Conservation (phyloP, 1,284 basidiomycete species). For the Apiotrichum sp. region DNA sequence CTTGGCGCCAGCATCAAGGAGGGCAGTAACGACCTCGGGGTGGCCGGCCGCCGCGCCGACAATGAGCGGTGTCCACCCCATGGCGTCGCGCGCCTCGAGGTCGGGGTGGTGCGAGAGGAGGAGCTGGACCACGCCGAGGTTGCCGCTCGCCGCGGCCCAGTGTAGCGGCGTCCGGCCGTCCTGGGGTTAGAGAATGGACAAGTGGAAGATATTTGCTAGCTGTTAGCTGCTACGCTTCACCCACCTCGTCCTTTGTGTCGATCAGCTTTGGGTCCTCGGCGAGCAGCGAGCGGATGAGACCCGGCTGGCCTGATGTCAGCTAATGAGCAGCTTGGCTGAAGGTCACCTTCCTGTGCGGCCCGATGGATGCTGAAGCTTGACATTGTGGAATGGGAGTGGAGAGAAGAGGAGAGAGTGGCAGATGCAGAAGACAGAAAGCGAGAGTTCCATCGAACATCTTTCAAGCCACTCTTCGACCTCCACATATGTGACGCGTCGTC, state of each 20-base stretch:
- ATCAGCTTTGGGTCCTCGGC: constrained; percentile 62
- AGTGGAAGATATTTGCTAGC: too few species aligned
- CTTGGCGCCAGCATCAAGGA: constrained; percentile 78
- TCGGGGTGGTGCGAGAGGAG: constrained; percentile 65
- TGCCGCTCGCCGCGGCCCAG: constrained; percentile 72
- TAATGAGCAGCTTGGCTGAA: too few species aligned
- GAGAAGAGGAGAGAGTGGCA: too few species aligned
- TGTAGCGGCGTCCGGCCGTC: constrained; percentile 84
- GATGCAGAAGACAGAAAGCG: too few species aligned
- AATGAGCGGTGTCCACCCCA: constrained; percentile 81
- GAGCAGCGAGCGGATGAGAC: constrained; percentile 64
- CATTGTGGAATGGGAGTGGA: too few species aligned
- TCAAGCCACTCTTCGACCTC: too few species aligned
- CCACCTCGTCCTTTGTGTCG: constrained; percentile 63
- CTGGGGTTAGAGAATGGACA: constrained; percentile 46
- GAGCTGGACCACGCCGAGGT: constrained; percentile 63
- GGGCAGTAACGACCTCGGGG: constrained; percentile 66
- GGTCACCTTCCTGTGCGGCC: constrained; percentile 45
- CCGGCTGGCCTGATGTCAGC: constrained; percentile 60
- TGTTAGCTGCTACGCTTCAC: constrained; percentile 13
- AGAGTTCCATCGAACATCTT: too few species aligned
- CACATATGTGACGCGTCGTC: too few species aligned
- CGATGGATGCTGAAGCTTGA: constrained; percentile 40
- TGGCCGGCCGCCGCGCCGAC: constrained; percentile 63
- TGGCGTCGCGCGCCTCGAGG: constrained; percentile 63